These are phyloP conservation scores for Cucumis cinereus DNA, from an alignment of 306 rosid species.

Conservation along the genomic window DNA sequence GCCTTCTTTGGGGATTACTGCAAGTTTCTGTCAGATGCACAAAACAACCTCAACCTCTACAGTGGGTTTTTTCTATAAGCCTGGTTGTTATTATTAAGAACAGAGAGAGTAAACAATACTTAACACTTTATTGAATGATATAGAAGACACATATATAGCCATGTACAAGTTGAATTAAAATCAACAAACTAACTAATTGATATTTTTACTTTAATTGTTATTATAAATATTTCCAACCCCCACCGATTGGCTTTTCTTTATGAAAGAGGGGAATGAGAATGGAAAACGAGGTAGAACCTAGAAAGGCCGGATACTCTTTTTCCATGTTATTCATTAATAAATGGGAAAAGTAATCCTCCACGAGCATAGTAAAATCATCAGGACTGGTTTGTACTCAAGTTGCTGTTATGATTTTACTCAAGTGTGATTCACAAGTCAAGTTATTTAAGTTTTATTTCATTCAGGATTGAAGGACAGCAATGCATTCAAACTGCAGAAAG, in stretches of 20 bases:
- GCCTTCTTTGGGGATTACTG: background rate
- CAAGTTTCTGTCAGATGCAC: background rate
- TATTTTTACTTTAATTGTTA: too few relatives aligned
- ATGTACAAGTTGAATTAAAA: too few relatives aligned
- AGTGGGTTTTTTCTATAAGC: background rate
- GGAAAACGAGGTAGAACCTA: background rate
- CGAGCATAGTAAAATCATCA: background rate
- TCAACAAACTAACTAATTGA: too few relatives aligned
- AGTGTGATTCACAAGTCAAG: background rate
- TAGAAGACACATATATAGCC: too few relatives aligned
- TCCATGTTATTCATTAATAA: background rate
- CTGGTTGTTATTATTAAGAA: background rate
- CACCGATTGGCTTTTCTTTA: background rate
- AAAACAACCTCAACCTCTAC: background rate
- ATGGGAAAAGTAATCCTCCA: background rate
- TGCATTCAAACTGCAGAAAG: background rate
- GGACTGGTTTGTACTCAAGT: background rate
- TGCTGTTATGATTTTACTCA: background rate
- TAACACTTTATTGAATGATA: too few relatives aligned
- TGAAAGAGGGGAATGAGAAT: background rate
- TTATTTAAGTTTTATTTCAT: background rate
- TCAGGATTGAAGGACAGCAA: background rate
- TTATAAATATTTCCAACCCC: background rate
- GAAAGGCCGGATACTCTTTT: background rate
- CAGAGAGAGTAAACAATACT: too few relatives aligned